These are phyloP conservation scores for Fraxinus anomala DNA, from an alignment of 257 asterid genomes.

Conservation along the genomic window DNA sequence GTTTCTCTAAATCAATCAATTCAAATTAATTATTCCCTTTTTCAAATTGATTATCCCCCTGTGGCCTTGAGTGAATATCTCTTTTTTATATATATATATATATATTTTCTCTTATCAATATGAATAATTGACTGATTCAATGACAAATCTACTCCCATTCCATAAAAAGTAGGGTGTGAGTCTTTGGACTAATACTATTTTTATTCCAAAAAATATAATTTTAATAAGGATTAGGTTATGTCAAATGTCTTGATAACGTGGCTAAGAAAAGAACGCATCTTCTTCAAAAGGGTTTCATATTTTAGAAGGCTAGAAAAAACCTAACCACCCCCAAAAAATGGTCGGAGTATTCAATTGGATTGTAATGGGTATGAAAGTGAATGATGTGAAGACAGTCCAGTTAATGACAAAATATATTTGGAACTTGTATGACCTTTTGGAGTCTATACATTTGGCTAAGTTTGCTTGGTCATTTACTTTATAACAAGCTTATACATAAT, in stretches of 20 bases:
- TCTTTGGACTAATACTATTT: conserved; percentile 21
- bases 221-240: background rate
- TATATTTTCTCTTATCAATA: background rate
- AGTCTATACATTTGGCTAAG: background rate
- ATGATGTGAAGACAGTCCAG: conserved; percentile 4
- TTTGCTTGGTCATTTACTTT: conserved; percentile 6
- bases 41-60: background rate
- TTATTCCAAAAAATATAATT: background rate
- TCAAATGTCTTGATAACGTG: conserved; percentile 21
- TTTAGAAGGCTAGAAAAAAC: conserved; percentile 27
- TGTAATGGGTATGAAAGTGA: background rate
- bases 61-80: too few relatives aligned
- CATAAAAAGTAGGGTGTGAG: conserved; percentile 19
- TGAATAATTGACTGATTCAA: conserved; percentile 6
- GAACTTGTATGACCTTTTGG: conserved; percentile 22
- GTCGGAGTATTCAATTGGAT: conserved; percentile 22
- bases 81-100: too few relatives aligned
- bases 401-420: conserved; percentile 19
- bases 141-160: conserved; percentile 13
- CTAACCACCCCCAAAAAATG: conserved; percentile 27
- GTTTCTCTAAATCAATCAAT: background rate
- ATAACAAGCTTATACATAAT: background rate
- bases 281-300: background rate
- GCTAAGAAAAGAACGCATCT: conserved; percentile 29
- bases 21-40: background rate